Conservation (phyloP, 2,329 filamentous ascomycete species). For the Fusarium graminum region DNA sequence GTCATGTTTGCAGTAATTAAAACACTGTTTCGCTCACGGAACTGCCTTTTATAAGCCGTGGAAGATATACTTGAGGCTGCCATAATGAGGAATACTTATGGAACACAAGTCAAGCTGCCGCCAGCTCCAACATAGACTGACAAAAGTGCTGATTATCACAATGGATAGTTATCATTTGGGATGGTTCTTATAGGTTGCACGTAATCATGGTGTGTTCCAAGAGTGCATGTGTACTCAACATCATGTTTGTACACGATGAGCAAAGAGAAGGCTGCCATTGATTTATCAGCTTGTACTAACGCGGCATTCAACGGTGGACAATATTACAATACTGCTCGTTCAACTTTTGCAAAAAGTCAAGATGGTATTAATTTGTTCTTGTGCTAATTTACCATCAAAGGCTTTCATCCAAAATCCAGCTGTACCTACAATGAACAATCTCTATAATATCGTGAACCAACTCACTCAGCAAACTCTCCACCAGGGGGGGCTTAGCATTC, state of each 20-base stretch:
- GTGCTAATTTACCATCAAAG: neutral
- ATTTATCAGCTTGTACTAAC: neutral
- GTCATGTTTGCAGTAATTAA: slow-evolving; percentile 33
- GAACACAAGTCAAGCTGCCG: neutral
- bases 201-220: no score
- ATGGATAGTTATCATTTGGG: no score
- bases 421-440: neutral
- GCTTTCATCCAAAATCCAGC: neutral
- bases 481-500: neutral
- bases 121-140: no score
- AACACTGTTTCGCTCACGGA: slow-evolving; percentile 17
- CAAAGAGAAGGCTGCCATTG: neutral
- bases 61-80: neutral
- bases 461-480: neutral
- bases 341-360: neutral
- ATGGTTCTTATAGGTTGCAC: no score
- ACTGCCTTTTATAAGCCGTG: neutral
- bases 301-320: neutral
- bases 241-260: no score
- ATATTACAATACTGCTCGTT: neutral
- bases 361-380: neutral
- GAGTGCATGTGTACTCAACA: no score
- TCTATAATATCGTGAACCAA: neutral
- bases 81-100: neutral
- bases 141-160: no score